A percentile compares a stretch with the other conserved stretches of the same genome.
These are phyloP conservation scores for Stagonosporopsis rhizophila DNA, from an alignment of 2,329 filamentous ascomycete species.

Conservation along the genomic window DNA sequence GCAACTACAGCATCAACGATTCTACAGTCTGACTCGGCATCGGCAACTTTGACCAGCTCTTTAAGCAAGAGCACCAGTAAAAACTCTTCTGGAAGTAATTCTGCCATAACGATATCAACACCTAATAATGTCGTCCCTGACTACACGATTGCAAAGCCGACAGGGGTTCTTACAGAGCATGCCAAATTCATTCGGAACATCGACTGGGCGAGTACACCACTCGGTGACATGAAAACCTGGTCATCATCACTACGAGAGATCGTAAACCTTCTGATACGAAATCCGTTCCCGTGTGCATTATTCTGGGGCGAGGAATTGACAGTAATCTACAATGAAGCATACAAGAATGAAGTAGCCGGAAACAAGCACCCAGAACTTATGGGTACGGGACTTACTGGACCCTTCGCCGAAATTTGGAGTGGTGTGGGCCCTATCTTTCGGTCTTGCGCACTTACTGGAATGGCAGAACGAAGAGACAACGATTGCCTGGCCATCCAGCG, in stretches of 20 bases:
- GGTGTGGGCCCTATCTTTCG: slow-evolving; percentile 44
- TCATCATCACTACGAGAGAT: slow-evolving; percentile 56
- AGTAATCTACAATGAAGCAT: slow-evolving; percentile 52
- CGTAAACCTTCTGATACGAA: slow-evolving; percentile 41
- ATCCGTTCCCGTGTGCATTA: slow-evolving; percentile 39
- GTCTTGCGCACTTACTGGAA: slow-evolving; percentile 40
- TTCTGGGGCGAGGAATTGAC: slow-evolving; percentile 54
- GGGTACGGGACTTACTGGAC: slow-evolving; percentile 43
- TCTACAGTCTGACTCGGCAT: slow-evolving; percentile 16
- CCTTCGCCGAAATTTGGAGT: slow-evolving; percentile 52
- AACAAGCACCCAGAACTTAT: slow-evolving; percentile 40
- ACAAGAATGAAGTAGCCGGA: slow-evolving; percentile 43
- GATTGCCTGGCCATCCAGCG: slow-evolving; percentile 40
- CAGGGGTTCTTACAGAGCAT: slow-evolving; percentile 41
- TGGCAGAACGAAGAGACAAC: slow-evolving; percentile 38
- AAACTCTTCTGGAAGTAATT: slow-evolving; percentile 23
- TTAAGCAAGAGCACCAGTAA: slow-evolving; percentile 28
- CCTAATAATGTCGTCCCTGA: slow-evolving; percentile 37
- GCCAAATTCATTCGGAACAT: slow-evolving; percentile 50
- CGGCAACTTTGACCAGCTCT: slow-evolving; percentile 2
- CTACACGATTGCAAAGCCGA: slow-evolving; percentile 34
- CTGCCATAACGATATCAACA: slow-evolving; percentile 31
- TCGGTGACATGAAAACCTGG: slow-evolving; percentile 59
- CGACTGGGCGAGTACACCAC: slow-evolving; percentile 57
- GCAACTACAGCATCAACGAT: slow-evolving; percentile 8